These are phyloP conservation scores for Colletotrichum musae DNA, from an alignment of 2,329 filamentous ascomycete species.

Conservation along the genomic window DNA sequence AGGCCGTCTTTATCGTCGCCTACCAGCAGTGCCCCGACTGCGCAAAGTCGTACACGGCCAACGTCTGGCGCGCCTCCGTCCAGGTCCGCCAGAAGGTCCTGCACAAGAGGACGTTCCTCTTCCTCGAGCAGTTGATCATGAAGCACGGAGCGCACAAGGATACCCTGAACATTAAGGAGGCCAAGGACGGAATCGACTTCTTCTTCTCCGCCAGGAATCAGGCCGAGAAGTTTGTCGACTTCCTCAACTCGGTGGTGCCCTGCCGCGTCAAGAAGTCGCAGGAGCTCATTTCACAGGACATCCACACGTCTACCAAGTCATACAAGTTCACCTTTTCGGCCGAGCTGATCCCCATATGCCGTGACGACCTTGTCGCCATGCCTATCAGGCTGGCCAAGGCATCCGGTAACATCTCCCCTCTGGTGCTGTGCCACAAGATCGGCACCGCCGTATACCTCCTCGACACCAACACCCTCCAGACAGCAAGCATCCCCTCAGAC, in stretches of 20 bases:
- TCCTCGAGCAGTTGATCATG: constrained; percentile 93
- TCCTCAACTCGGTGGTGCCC: constrained; percentile 85
- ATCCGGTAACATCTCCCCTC: constrained; percentile 88
- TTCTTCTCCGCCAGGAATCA: constrained; percentile 92
- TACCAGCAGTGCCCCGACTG: constrained; percentile 96
- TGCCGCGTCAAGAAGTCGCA: constrained; percentile 82
- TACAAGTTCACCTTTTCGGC: constrained; percentile 96
- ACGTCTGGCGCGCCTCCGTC: constrained; percentile 93
- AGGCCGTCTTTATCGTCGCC: constrained; percentile 92
- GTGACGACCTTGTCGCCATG: constrained; percentile 95
- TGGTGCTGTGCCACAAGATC: constrained; percentile 85
- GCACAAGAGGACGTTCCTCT: constrained; percentile 84
- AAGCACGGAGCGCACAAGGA: constrained; percentile 94
- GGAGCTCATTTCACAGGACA: constrained; percentile 93
- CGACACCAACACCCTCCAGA: constrained; percentile 92
- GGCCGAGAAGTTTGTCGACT: constrained; percentile 93
- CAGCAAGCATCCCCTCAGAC: constrained; percentile 83
- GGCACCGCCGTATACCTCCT: constrained; percentile 92
- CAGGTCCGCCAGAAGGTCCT: constrained; percentile 97
- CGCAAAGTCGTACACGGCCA: constrained; percentile 94
- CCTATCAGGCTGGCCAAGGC: constrained; percentile 91
- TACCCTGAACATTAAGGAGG: constrained; percentile 98
- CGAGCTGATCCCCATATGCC: constrained; percentile 94
- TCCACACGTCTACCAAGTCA: constrained; percentile 89
- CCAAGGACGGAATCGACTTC: constrained; percentile 95